Evolutionary conservation across 345 rosid genomes (phyloP).

Genomic region (Citrus hindsii): DNA sequence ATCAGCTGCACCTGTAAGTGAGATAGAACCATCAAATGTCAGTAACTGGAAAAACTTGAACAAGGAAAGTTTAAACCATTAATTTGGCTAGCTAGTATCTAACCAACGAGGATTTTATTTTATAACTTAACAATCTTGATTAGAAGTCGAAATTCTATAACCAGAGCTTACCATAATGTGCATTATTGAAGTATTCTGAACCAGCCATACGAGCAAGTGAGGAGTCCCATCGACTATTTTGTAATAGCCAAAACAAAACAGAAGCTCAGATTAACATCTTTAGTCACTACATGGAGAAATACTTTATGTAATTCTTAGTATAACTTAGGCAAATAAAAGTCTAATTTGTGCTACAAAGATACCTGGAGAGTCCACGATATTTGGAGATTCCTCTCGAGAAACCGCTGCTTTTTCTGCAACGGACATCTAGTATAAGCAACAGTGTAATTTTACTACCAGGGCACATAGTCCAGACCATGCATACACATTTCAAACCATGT

Average conservation of each 20-base stretch:
- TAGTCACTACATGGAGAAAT: neutral
- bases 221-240: constrained; percentile 80
- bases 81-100: neutral
- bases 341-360: constrained; percentile 14
- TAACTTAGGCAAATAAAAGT: neutral
- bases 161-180: constrained; percentile 55
- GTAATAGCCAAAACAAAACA: constrained; percentile 13
- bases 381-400: constrained; percentile 94
- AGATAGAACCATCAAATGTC: constrained; percentile 13
- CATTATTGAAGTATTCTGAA: constrained; percentile 72
- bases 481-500: constrained; percentile 9
- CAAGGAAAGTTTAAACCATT: neutral
- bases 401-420: constrained; percentile 93
- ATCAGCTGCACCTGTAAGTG: constrained; percentile 54
- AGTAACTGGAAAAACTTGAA: neutral
- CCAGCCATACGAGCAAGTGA: constrained; percentile 74
- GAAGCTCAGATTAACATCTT: constrained; percentile 1
- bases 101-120: constrained; percentile 7
- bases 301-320: neutral
- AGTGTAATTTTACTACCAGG: neutral
- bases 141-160: constrained; percentile 4
- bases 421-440: constrained; percentile 30
- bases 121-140: neutral
- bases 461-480: constrained; percentile 8
- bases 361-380: constrained; percentile 96